Evolutionary conservation across 139 green algal genomes (phyloP).

Genomic region (Zygnema cylindricum): DNA sequence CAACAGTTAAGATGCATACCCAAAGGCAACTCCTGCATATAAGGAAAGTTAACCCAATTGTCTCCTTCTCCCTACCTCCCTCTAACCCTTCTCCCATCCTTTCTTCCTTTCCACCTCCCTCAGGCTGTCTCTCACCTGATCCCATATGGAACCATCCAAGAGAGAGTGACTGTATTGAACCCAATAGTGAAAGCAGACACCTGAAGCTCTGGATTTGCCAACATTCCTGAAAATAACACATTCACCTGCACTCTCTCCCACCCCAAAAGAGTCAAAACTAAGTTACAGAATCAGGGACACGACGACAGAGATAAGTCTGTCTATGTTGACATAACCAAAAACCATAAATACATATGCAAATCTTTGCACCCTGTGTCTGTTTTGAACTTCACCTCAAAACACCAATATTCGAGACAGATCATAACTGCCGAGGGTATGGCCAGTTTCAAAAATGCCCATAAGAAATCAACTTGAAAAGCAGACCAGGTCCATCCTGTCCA

Average conservation of each 20-base stretch:
- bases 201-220: constrained; percentile 15
- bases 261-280: neutral
- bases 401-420: constrained; percentile 33
- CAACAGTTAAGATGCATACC: too few relatives aligned
- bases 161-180: constrained; percentile 17
- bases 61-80: too few relatives aligned
- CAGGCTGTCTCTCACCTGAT: neutral
- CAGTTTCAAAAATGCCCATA: constrained; percentile 7
- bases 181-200: constrained; percentile 20
- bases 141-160: constrained; percentile 17
- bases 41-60: too few relatives aligned
- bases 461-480: neutral
- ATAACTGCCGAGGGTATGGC: constrained; percentile 24
- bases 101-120: neutral
- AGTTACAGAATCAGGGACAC: neutral
- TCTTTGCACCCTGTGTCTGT: too few relatives aligned
- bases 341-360: too few relatives aligned
- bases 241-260: neutral
- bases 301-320: neutral
- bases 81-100: neutral
- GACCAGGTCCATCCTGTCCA: constrained; percentile 20
- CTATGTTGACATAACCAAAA: too few relatives aligned
- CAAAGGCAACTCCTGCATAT: too few relatives aligned
- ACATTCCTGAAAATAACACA: constrained; percentile 3
- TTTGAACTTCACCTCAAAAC: constrained; percentile 23